Evolutionary conservation across 164 flowering plant species (phyloP).

Genomic region (Saururus chinensis): DNA sequence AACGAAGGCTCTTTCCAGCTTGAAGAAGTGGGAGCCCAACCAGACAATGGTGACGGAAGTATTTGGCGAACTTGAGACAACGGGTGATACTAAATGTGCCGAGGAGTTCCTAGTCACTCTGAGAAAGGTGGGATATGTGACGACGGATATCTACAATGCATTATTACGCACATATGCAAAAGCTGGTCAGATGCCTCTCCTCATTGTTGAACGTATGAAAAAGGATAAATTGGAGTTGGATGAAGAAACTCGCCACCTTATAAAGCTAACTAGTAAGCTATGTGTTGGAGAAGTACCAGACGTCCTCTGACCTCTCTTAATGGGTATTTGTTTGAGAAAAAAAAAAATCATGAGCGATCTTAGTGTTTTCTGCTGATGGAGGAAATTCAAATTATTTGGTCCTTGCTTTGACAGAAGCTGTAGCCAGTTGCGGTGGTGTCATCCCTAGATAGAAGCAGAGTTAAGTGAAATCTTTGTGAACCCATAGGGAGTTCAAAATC

Average conservation of each 20-base stretch:
- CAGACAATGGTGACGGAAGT: constrained; percentile 31
- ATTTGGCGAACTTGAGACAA: constrained; percentile 35
- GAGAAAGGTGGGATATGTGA: constrained; percentile 51
- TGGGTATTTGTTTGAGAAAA: not conserved
- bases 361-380: not conserved
- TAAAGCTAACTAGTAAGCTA: constrained; percentile 56
- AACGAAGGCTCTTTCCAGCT: constrained; percentile 51
- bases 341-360: no score
- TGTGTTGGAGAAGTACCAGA: constrained; percentile 45
- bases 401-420: not conserved
- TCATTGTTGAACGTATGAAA: constrained; percentile 74
- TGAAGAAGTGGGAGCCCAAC: constrained; percentile 60
- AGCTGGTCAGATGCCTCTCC: constrained; percentile 79
- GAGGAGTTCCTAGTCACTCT: constrained; percentile 50
- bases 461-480: no score
- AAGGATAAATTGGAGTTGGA: constrained; percentile 55
- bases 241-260: constrained; percentile 53
- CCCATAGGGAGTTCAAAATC: no score
- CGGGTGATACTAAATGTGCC: constrained; percentile 46
- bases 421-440: not conserved
- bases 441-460: not conserved
- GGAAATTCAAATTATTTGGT: not conserved
- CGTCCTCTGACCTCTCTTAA: constrained; percentile 18
- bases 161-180: constrained; percentile 58
- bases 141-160: constrained; percentile 58